Evolutionary conservation across 2,329 filamentous ascomycete species (phyloP).

Genomic region (Epichloe typhina): DNA sequence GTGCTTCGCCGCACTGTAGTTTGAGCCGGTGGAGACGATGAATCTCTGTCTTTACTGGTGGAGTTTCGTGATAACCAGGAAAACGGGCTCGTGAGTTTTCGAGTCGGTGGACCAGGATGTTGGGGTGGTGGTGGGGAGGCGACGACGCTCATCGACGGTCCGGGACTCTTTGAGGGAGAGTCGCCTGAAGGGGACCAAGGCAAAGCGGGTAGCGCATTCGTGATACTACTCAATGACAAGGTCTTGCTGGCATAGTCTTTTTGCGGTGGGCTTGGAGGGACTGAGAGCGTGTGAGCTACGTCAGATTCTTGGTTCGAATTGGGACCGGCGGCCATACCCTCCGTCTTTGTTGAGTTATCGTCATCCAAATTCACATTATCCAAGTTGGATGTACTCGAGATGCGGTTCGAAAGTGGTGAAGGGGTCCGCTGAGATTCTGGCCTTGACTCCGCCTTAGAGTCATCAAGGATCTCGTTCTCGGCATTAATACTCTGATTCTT

Average conservation of each 20-base stretch:
- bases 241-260: conserved; percentile 36
- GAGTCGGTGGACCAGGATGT: conserved; percentile 25
- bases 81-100: conserved; percentile 81
- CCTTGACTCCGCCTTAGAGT: conserved; percentile 10
- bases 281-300: conserved; percentile 13
- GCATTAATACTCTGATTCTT: conserved; percentile 8
- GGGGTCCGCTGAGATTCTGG: conserved; percentile 19
- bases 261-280: conserved; percentile 19
- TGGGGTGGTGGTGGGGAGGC: conserved; percentile 17
- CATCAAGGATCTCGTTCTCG: conserved; percentile 6
- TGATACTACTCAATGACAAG: conserved; percentile 55
- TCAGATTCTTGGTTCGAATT: background rate
- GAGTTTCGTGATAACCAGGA: conserved; percentile 67
- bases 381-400: conserved; percentile 34
- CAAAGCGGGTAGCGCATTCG: conserved; percentile 57
- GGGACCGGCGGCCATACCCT: conserved; percentile 16
- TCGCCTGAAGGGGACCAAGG: conserved; percentile 53
- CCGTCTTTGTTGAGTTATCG: conserved; percentile 26
- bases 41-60: conserved; percentile 41
- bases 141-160: conserved; percentile 19
- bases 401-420: conserved; percentile 27
- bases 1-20: conserved; percentile 52
- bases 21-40: conserved; percentile 39
- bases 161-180: conserved; percentile 32
- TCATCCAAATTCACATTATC: conserved; percentile 57